These are phyloP conservation scores for Paramecium primaurelia DNA, from an alignment of 73 alveolate species.

Conservation along the genomic window DNA sequence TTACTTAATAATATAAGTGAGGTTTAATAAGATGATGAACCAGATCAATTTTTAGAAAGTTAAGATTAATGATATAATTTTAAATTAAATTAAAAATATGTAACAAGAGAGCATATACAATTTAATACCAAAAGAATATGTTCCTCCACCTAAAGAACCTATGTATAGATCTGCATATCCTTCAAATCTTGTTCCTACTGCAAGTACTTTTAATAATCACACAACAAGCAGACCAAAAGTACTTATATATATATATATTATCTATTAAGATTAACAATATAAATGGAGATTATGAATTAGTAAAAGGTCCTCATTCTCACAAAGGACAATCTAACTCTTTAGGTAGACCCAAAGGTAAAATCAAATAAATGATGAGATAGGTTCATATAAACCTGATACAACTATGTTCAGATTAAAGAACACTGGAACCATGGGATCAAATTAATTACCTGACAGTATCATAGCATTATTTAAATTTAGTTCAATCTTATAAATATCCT, in stretches of 20 bases:
- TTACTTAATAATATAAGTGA: constrained; percentile 1
- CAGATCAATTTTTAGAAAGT: constrained; percentile 12
- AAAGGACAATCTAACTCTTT: constrained; percentile 69
- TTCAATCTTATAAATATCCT: background rate
- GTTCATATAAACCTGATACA: constrained; percentile 67
- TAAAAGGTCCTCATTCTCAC: constrained; percentile 72
- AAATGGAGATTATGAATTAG: constrained; percentile 67
- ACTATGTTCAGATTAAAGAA: constrained; percentile 70
- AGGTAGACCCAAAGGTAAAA: constrained; percentile 79
- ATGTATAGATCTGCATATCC: constrained; percentile 84
- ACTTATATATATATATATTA: background rate
- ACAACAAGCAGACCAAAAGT: constrained; percentile 91
- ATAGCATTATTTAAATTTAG: background rate
- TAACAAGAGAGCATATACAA: constrained; percentile 94
- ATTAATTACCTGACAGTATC: constrained; percentile 23
- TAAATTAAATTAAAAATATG: constrained; percentile 55
- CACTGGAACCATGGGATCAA: constrained; percentile 72
- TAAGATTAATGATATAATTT: background rate
- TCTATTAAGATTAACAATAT: constrained; percentile 28
- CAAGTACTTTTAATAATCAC: constrained; percentile 82
- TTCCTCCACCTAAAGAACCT: constrained; percentile 85
- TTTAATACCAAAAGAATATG: constrained; percentile 87
- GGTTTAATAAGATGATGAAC: constrained; percentile 3
- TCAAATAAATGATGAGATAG: background rate
- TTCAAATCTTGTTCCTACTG: constrained; percentile 86